These are phyloP conservation scores for Bryoerythrophyllum caledonicum DNA, from an alignment of 225 moss, liverwort and hornwort species.

Conservation along the genomic window DNA sequence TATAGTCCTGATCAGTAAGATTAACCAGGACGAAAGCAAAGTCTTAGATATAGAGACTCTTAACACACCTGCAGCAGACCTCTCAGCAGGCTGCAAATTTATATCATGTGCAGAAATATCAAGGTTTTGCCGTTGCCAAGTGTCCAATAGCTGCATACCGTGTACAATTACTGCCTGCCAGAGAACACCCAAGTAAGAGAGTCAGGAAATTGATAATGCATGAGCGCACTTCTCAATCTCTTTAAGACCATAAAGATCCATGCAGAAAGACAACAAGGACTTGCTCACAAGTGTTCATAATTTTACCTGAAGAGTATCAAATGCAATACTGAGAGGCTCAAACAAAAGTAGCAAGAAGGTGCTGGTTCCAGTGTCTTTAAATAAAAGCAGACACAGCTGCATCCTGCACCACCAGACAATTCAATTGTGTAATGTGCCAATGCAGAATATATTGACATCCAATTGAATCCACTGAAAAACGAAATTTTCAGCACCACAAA, in stretches of 20 bases:
- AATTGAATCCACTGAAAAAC: constrained; percentile 9
- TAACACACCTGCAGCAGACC: constrained; percentile 90
- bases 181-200: constrained; percentile 10
- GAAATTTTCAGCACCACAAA: neutral
- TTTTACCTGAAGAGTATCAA: constrained; percentile 93
- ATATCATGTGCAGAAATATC: constrained; percentile 58
- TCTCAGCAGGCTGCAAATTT: constrained; percentile 77
- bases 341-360: constrained; percentile 91
- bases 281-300: neutral
- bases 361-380: constrained; percentile 89
- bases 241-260: neutral
- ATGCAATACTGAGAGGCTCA: constrained; percentile 98
- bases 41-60: neutral
- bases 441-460: constrained; percentile 5
- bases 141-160: constrained; percentile 93
- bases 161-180: constrained; percentile 93
- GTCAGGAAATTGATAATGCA: neutral
- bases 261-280: constrained; percentile 7
- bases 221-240: constrained; percentile 8
- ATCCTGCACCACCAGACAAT: constrained; percentile 67
- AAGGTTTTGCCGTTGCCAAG: constrained; percentile 79
- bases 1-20: neutral
- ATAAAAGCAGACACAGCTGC: constrained; percentile 81
- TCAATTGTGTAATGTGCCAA: constrained; percentile 9
- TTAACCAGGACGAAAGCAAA: neutral